These are phyloP conservation scores for Orobanche coerulescens DNA, from an alignment of 257 asterid species.

Conservation along the genomic window DNA sequence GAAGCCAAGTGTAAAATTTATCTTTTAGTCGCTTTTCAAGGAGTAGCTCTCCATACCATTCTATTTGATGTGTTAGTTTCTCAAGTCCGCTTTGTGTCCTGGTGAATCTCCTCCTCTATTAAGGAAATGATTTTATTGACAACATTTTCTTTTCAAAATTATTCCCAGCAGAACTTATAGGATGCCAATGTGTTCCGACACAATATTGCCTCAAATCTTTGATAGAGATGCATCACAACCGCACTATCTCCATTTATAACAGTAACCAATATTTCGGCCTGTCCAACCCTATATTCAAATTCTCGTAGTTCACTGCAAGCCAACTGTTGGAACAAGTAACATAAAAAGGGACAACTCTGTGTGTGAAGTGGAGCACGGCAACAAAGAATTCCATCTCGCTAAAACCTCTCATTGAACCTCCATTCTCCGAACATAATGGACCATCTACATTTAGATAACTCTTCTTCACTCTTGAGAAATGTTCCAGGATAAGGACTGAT, in stretches of 20 bases:
- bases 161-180: constrained; percentile 22
- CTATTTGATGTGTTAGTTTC: constrained; percentile 27
- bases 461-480: too few species aligned
- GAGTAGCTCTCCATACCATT: constrained; percentile 37
- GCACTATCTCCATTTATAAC: constrained; percentile 20
- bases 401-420: constrained; percentile 62
- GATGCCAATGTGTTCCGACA: constrained; percentile 26
- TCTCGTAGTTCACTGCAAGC: constrained; percentile 82
- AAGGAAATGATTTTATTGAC: constrained; percentile 31
- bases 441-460: too few species aligned
- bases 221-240: too few species aligned
- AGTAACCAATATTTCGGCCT: constrained; percentile 15
- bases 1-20: constrained; percentile 68
- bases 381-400: constrained; percentile 48
- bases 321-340: constrained; percentile 64
- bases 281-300: constrained; percentile 50
- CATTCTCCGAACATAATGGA: too few species aligned
- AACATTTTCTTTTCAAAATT: constrained; percentile 24
- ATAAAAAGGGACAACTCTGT: too few species aligned
- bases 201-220: too few species aligned
- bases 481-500: too few species aligned
- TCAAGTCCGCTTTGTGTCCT: constrained; percentile 28
- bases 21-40: too few species aligned
- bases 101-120: constrained; percentile 45
- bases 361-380: constrained; percentile 54